These are phyloP conservation scores for Pseudogymnoascus sp. DNA, from an alignment of 2,329 filamentous ascomycete species.

Conservation along the genomic window DNA sequence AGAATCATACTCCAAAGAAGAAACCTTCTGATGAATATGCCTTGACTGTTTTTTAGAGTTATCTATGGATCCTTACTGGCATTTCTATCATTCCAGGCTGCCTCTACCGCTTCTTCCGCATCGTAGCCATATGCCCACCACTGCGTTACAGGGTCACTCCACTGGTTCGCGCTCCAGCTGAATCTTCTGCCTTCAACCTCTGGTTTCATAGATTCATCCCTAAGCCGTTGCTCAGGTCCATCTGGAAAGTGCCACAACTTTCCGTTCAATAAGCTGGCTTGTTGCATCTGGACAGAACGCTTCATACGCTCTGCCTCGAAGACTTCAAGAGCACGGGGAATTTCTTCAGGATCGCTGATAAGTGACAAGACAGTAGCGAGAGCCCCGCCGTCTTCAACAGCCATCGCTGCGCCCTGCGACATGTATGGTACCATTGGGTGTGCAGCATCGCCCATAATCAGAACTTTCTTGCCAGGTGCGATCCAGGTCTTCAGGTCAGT, in stretches of 20 bases:
- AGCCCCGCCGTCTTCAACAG: conserved; percentile 36
- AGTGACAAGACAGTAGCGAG: conserved; percentile 29
- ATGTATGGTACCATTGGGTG: conserved; percentile 38
- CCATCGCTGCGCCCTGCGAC: conserved; percentile 38
- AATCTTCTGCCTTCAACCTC: conserved; percentile 32
- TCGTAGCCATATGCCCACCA: conserved; percentile 36
- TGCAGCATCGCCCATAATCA: conserved; percentile 35
- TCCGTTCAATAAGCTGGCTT: conserved; percentile 39
- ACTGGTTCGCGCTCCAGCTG: conserved; percentile 33
- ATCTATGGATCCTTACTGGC: neutral
- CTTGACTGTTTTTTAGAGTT: neutral
- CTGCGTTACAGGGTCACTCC: conserved; percentile 34
- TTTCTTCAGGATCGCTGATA: conserved; percentile 21
- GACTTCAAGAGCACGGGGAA: conserved; percentile 28
- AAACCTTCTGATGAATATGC: neutral
- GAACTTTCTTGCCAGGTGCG: conserved; percentile 19
- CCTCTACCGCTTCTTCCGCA: conserved; percentile 23
- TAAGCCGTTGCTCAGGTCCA: conserved; percentile 46
- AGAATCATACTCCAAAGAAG: neutral
- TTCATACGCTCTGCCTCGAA: conserved; percentile 33
- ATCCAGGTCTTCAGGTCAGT: conserved; percentile 6
- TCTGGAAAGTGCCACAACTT: conserved; percentile 42
- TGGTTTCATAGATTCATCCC: conserved; percentile 39
- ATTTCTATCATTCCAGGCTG: conserved; percentile 12
- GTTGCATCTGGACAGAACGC: conserved; percentile 34